A percentile compares a stretch with the other conserved stretches of the same genome.
phyloP scores from a whole-genome alignment of 495 filamentous ascomycete species.

The Clohesyomyces aquaticus region DNA sequence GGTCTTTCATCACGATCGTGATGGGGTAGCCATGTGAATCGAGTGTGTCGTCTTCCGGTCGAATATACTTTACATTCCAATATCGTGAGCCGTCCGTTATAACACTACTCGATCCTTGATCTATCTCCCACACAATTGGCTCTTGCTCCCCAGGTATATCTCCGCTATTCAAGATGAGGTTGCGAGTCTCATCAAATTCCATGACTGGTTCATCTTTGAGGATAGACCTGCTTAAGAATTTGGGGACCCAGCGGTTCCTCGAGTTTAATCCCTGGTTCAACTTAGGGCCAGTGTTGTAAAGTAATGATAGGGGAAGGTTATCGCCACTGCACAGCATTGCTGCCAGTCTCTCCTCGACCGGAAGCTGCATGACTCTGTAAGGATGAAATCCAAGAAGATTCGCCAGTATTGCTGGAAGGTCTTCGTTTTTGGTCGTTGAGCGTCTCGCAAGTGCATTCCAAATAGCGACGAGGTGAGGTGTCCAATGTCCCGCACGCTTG shows the following conservation, averaged over 20 bases:
- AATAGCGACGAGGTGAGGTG: constrained; percentile 1
- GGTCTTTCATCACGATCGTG: too few species aligned
- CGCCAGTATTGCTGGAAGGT: constrained; percentile 15
- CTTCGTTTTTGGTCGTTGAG: constrained; percentile 10
- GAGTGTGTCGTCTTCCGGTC: too few species aligned
- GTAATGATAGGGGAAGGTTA: constrained; percentile 6
- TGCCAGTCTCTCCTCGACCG: constrained; percentile 8
- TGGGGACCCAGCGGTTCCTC: constrained; percentile 15
- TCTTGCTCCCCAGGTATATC: too few species aligned
- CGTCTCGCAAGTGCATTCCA: constrained; percentile 13
- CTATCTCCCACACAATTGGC: too few species aligned
- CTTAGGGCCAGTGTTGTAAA: constrained; percentile 13
- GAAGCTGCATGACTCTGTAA: neutral
- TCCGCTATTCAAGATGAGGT: too few species aligned
- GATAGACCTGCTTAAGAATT: neutral
- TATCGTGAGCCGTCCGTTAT: too few species aligned
- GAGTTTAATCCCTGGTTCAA: too few species aligned
- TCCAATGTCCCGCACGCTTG: neutral
- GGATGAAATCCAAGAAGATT: constrained; percentile 13
- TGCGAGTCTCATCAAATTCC: constrained; percentile 1
- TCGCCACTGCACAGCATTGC: neutral
- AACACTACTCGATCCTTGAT: too few species aligned
- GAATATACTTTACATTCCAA: too few species aligned
- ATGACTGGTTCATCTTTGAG: neutral
- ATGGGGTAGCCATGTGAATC: too few species aligned